Evolutionary conservation across 2,329 filamentous ascomycete genomes (phyloP).

Genomic region (Hymenoscyphus salicellus): DNA sequence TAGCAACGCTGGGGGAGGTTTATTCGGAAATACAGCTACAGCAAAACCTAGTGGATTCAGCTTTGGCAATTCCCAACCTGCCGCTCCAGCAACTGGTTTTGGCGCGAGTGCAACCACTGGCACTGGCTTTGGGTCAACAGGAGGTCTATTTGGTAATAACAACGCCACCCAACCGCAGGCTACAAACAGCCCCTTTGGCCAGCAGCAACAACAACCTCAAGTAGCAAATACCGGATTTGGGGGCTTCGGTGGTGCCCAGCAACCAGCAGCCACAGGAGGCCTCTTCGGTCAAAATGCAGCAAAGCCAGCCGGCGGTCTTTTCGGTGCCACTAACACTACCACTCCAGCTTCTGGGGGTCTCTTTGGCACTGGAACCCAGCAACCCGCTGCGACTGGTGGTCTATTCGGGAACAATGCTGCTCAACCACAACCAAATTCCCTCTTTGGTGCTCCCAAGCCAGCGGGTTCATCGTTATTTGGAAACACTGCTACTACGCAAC

Average conservation of each 20-base stretch:
- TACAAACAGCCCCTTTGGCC: not conserved
- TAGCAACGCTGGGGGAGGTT: constrained; percentile 24
- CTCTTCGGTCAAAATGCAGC: not conserved
- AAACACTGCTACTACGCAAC: not conserved
- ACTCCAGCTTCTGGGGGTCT: constrained; percentile 32
- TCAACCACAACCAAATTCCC: not conserved
- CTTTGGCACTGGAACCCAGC: constrained; percentile 40
- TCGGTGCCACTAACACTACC: not conserved
- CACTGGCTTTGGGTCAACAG: constrained; percentile 13
- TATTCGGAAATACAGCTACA: constrained; percentile 32
- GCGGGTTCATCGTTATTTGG: not conserved
- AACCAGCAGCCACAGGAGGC: not conserved
- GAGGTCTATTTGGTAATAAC: constrained; percentile 8
- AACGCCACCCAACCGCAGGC: constrained; percentile 4
- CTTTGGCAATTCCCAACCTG: constrained; percentile 18
- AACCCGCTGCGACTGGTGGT: constrained; percentile 38
- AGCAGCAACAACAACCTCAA: constrained; percentile 4
- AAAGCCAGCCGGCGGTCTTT: constrained; percentile 1
- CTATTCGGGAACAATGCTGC: constrained; percentile 42
- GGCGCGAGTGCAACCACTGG: constrained; percentile 16
- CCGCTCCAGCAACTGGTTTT: constrained; percentile 14
- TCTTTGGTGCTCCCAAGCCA: constrained; percentile 1
- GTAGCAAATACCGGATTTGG: constrained; percentile 5
- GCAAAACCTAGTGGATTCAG: constrained; percentile 33
- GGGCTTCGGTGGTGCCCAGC: constrained; percentile 1